These are phyloP conservation scores for Mimosa bimucronata DNA, from an alignment of 306 rosid genomes.

Conservation along the genomic window DNA sequence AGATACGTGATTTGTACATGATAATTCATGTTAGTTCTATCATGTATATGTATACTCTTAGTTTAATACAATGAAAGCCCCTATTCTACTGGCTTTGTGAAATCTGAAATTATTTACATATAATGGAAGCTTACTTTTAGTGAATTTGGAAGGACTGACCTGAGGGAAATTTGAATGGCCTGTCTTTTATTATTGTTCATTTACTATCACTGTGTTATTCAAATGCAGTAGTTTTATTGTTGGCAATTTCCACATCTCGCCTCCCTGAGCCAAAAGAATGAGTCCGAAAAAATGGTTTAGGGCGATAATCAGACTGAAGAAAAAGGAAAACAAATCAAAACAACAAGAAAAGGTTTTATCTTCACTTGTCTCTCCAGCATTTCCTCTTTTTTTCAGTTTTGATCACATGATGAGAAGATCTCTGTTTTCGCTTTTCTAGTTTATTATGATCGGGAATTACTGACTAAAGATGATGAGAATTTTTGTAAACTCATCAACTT, in stretches of 20 bases:
- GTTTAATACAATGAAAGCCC: slow-evolving; percentile 1
- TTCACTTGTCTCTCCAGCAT: slow-evolving; percentile 8
- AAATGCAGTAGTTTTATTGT: slow-evolving; percentile 41
- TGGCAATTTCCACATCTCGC: slow-evolving; percentile 11
- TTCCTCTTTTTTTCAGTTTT: background rate
- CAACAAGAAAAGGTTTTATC: slow-evolving; percentile 43
- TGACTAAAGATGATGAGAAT: background rate
- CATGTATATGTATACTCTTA: background rate
- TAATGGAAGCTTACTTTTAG: background rate
- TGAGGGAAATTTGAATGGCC: slow-evolving; percentile 9
- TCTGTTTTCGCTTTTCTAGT: background rate
- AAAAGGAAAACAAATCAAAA: slow-evolving; percentile 56
- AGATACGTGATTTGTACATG: background rate
- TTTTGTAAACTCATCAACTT: background rate
- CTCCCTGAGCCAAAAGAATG: slow-evolving; percentile 62
- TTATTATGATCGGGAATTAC: background rate
- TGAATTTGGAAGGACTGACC: background rate
- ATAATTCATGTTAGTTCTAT: background rate
- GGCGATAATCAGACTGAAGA: slow-evolving; percentile 53
- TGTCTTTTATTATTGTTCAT: background rate
- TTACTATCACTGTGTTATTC: slow-evolving; percentile 1
- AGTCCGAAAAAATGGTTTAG: slow-evolving; percentile 58
- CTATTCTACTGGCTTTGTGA: background rate
- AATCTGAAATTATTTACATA: background rate
- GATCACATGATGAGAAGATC: slow-evolving; percentile 25